Percentiles rank a stretch among this genome's conserved stretches.
Conservation (phyloP, 2,329 filamentous ascomycete species). For the Podosphaera xanthii region DNA sequence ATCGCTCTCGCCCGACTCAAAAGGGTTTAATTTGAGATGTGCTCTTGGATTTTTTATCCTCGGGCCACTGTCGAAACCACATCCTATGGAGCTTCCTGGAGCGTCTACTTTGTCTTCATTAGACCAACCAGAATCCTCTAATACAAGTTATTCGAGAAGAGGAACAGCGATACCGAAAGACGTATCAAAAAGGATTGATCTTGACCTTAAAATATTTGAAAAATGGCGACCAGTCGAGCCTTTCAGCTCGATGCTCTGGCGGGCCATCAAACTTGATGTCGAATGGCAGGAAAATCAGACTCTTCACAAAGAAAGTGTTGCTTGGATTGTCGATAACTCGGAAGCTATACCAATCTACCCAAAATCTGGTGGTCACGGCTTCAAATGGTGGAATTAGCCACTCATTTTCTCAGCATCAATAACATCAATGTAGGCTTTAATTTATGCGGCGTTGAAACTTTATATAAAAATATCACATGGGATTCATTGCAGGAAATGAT, state of each 20-base stretch:
- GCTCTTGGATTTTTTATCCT: constrained; percentile 3
- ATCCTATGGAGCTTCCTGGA: background rate
- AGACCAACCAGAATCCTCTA: background rate
- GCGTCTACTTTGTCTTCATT: background rate
- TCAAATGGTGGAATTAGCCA: no score
- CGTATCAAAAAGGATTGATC: background rate
- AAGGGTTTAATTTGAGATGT: background rate
- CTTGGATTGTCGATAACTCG: no score
- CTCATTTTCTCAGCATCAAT: no score
- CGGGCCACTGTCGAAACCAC: background rate
- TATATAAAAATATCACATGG: no score
- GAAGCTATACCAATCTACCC: no score
- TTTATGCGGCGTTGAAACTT: no score
- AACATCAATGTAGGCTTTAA: no score
- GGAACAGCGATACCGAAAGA: no score
- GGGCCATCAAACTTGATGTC: constrained; percentile 4
- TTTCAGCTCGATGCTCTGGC: constrained; percentile 1
- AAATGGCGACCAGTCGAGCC: constrained; percentile 2
- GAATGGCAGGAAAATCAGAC: constrained; percentile 1
- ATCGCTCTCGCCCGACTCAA: background rate
- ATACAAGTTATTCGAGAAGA: no score
- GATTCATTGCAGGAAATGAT: no score
- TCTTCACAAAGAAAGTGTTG: no score
- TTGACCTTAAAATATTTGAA: constrained; percentile 2
- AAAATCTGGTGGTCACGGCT: no score